These are phyloP conservation scores for Yarrowia hollandica DNA, from an alignment of 805 yeast genomes.

Conservation along the genomic window DNA sequence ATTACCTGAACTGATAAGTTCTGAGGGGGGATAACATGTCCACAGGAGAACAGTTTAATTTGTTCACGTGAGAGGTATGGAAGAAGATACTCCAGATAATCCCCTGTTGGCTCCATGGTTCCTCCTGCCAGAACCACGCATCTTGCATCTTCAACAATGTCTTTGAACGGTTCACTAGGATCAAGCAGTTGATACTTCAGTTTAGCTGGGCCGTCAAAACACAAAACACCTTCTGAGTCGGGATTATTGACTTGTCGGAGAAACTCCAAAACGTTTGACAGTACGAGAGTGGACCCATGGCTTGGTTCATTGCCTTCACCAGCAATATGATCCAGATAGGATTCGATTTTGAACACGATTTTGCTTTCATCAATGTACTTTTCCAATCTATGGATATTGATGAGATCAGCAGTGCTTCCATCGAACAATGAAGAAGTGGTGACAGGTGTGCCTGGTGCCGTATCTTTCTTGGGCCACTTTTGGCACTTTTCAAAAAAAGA, in stretches of 20 bases:
- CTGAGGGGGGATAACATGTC: constrained; percentile 74
- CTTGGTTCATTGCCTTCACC: constrained; percentile 28
- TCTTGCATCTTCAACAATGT: constrained; percentile 61
- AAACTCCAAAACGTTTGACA: constrained; percentile 67
- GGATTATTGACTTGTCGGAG: constrained; percentile 69
- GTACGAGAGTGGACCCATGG: constrained; percentile 50
- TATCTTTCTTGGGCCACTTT: constrained; percentile 38
- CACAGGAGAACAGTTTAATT: constrained; percentile 65
- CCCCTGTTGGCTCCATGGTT: constrained; percentile 86
- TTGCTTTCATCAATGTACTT: constrained; percentile 65
- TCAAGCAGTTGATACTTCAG: constrained; percentile 75
- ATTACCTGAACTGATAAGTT: constrained; percentile 66
- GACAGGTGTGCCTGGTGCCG: constrained; percentile 57
- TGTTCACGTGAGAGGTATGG: constrained; percentile 51
- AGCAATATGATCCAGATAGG: constrained; percentile 48
- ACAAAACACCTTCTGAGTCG: constrained; percentile 73
- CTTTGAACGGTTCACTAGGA: constrained; percentile 69
- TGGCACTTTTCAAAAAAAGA: constrained; percentile 47
- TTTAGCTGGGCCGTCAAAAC: constrained; percentile 51
- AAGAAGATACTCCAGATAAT: constrained; percentile 63
- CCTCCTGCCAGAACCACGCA: constrained; percentile 90
- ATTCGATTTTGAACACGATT: constrained; percentile 80
- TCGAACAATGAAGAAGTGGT: constrained; percentile 54
- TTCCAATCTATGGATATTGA: constrained; percentile 69
- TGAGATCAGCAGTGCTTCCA: constrained; percentile 62